Percentiles rank a stretch among this genome's conserved stretches.
Evolutionary conservation across 2,329 filamentous ascomycete genomes (phyloP).

Genomic region (Hypoxylon sp.): DNA sequence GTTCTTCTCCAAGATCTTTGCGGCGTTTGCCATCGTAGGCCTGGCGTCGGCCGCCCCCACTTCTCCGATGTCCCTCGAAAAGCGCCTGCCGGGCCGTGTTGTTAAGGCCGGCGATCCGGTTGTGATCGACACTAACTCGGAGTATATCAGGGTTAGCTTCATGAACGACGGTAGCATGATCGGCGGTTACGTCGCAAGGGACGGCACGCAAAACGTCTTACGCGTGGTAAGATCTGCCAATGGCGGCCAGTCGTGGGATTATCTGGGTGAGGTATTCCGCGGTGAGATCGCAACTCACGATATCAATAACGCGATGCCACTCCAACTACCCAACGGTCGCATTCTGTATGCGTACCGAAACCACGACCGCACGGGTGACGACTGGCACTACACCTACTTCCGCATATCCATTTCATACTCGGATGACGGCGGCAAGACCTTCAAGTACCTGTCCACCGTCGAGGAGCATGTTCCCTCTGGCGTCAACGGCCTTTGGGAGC

Average conservation of each 20-base stretch:
- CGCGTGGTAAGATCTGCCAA: constrained; percentile 50
- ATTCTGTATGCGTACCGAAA: constrained; percentile 57
- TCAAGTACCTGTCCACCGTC: constrained; percentile 54
- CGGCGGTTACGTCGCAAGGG: constrained; percentile 51
- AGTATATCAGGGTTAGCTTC: constrained; percentile 53
- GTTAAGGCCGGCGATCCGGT: constrained; percentile 47
- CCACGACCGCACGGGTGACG: constrained; percentile 50
- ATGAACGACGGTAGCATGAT: constrained; percentile 50
- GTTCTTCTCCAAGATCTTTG: constrained; percentile 25
- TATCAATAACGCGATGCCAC: constrained; percentile 55
- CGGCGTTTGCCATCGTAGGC: constrained; percentile 22
- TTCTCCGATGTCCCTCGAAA: constrained; percentile 28
- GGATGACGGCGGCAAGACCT: constrained; percentile 59
- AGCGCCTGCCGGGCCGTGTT: constrained; percentile 42
- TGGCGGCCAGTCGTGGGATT: constrained; percentile 51
- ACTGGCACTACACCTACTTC: constrained; percentile 54
- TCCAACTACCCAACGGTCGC: constrained; percentile 56
- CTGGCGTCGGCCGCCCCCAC: constrained; percentile 25
- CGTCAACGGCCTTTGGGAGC: constrained; percentile 62
- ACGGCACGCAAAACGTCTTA: constrained; percentile 48
- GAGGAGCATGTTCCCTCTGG: constrained; percentile 46
- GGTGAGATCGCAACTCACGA: constrained; percentile 47
- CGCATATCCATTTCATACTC: constrained; percentile 61
- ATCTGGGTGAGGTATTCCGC: constrained; percentile 49
- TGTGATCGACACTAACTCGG: constrained; percentile 49